Evolutionary conservation across 805 yeast genomes (phyloP), one percentile per base, ranked within the genome.

Genomic region (Saturnispora mendoncae): DNA sequence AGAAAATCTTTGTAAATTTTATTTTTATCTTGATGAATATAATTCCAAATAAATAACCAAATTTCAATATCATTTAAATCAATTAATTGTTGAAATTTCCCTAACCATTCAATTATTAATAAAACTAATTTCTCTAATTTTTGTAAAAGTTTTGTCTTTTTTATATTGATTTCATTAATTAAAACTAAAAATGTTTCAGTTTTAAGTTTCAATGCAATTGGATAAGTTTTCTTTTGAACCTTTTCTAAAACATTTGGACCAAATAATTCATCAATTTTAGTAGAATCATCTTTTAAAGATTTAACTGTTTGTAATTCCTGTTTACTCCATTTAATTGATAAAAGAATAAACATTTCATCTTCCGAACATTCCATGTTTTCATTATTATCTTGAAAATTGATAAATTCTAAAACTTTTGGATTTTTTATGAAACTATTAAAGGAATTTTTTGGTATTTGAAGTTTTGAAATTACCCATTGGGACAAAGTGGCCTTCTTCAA

Each of bases 161-260:
- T 33, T 13, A 37, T 38, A 4, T 48, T 42, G 5, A 58, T 43
- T 20, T 51, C 51, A n/a, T 39, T 30, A 10, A 55, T 34, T 6
- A 54, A 44, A 14, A 49, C 39, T 25, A 57, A 31, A 39, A 57
- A 57, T 18, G 61, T 50, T 45, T 59, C 60, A 27, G 57, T 36
- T 17, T 58, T 47, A 5, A 48, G 36, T 23, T 45, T 51, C 26
- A 50, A 26, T 12, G 33, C 21, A 12, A 14, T n/a, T 4, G 20
- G 14, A 25, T 27, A 28, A 4, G 21, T 14, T 14, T 20, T 25
- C 26, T 25, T 34, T 23, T n/a, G 39, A 31, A 41, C 42, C 17
- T 36, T 40, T 9, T 25, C 18, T 8, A 44, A 27, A 8, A 43
- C 38, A 30, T 41, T 43, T 3, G 44, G 42, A 17, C 49, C 49